Percentiles rank a stretch among this genome's conserved stretches.
phyloP scores from a whole-genome alignment of 129 eudicot genomes.

The Centella asiatica region DNA sequence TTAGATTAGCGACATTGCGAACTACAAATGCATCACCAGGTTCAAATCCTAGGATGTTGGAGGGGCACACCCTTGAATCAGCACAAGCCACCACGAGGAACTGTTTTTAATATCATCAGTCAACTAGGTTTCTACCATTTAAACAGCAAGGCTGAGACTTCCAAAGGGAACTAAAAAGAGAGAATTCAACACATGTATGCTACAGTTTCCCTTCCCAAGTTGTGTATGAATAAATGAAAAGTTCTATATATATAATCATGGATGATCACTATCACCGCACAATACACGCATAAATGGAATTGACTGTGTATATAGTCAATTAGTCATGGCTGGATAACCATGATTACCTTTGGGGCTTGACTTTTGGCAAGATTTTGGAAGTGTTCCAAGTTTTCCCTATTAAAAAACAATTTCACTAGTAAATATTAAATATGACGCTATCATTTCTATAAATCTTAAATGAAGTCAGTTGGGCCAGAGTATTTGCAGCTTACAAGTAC shows the following conservation, averaged over 20 bases:
- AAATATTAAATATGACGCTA: too few species aligned
- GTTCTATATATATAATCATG: too few species aligned
- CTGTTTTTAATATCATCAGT: constrained; percentile 51
- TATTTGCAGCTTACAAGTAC: constrained; percentile 47
- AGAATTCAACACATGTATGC: too few species aligned
- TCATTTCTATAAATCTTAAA: background rate
- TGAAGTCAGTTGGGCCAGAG: background rate
- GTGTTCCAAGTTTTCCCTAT: constrained; percentile 70
- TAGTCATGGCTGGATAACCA: background rate
- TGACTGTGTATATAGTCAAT: too few species aligned
- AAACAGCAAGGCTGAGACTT: background rate
- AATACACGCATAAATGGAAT: background rate
- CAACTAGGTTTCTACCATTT: constrained; percentile 9
- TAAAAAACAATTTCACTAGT: constrained; percentile 7
- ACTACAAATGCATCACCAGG: constrained; percentile 59
- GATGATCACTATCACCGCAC: too few species aligned
- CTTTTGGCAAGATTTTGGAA: constrained; percentile 57
- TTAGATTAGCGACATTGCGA: constrained; percentile 44
- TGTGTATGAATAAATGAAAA: too few species aligned
- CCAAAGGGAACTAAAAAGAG: too few species aligned
- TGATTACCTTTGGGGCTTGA: constrained; percentile 79
- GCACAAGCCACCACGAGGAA: constrained; percentile 94
- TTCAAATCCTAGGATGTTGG: constrained; percentile 56
- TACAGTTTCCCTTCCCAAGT: too few species aligned
- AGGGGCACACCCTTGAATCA: constrained; percentile 95